A percentile compares a stretch with the other conserved stretches of the same genome.
phyloP scores from a whole-genome alignment of 1,284 basidiomycete genomes.

The Fomitopsis betulina region DNA sequence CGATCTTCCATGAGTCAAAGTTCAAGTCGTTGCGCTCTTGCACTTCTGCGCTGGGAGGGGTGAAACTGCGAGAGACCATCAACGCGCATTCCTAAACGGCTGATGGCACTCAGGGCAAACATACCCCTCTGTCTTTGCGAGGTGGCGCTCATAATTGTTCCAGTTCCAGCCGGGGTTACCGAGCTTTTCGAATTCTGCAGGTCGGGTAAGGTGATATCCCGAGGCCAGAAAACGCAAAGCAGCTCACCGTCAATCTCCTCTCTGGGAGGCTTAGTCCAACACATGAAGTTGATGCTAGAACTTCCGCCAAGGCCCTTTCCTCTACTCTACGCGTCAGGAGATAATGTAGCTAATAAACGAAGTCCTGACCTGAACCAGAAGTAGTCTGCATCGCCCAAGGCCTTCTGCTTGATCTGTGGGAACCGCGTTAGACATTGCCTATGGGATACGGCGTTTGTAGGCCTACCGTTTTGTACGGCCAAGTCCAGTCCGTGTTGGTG shows the following conservation, averaged over 20 bases:
- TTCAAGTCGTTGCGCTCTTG: constrained; percentile 14
- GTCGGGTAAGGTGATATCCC: background rate
- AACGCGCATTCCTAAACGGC: background rate
- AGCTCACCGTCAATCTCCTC: constrained; percentile 18
- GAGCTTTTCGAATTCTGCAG: constrained; percentile 19
- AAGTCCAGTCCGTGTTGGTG: constrained; percentile 22
- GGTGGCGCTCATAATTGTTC: constrained; percentile 19
- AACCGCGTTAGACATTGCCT: background rate
- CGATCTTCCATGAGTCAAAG: constrained; percentile 15
- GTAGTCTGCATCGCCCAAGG: constrained; percentile 8
- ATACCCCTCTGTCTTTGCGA: constrained; percentile 13
- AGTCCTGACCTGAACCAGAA: constrained; percentile 13
- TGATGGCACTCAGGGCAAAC: background rate
- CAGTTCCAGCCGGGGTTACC: constrained; percentile 25
- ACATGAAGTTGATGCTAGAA: constrained; percentile 20
- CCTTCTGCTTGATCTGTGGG: constrained; percentile 15
- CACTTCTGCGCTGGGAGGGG: constrained; percentile 14
- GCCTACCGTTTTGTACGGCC: constrained; percentile 26
- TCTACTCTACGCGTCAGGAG: background rate
- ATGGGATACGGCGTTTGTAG: background rate
- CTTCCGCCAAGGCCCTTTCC: constrained; percentile 22
- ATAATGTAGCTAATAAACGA: background rate
- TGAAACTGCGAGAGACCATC: constrained; percentile 12
- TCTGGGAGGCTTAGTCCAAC: constrained; percentile 17
- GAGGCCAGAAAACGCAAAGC: background rate